Conservation (phyloP, 1,139 yeast genomes). For the Meyerozyma elateridarum region DNA sequence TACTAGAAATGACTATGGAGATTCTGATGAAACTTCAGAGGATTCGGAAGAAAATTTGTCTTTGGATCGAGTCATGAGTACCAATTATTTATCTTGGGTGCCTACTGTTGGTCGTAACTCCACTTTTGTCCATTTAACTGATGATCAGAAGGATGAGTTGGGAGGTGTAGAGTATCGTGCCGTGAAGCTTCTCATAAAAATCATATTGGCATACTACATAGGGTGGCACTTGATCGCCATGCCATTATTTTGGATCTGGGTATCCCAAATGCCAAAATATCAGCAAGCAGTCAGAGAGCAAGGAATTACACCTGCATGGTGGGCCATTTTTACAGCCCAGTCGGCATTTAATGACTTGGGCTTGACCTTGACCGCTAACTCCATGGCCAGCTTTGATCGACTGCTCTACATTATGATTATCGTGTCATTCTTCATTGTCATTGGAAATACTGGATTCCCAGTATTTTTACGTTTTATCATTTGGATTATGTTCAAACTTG, state of each 20-base stretch:
- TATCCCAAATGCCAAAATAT: slow-evolving; percentile 41
- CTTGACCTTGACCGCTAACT: slow-evolving; percentile 69
- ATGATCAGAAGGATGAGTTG: slow-evolving; percentile 83
- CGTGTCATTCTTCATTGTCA: slow-evolving; percentile 64
- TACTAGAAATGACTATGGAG: slow-evolving; percentile 13
- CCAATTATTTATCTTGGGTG: slow-evolving; percentile 77
- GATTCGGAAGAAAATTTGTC: slow-evolving; percentile 12
- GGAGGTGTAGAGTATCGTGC: slow-evolving; percentile 98
- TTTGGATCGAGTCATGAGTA: slow-evolving; percentile 31
- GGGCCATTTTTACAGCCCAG: slow-evolving; percentile 82
- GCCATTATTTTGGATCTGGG: slow-evolving; percentile 63
- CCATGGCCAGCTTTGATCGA: slow-evolving; percentile 62
- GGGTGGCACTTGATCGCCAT: slow-evolving; percentile 69
- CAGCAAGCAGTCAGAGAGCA: slow-evolving; percentile 36
- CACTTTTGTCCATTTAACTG: slow-evolving; percentile 75
- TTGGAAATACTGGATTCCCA: slow-evolving; percentile 95
- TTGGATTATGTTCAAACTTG: slow-evolving; percentile 68
- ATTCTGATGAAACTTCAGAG: slow-evolving; percentile 13
- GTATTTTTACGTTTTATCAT: slow-evolving; percentile 70
- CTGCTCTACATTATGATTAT: slow-evolving; percentile 63
- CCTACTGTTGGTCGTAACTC: slow-evolving; percentile 97
- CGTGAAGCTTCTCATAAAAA: slow-evolving; percentile 65
- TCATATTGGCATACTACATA: slow-evolving; percentile 62
- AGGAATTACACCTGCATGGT: slow-evolving; percentile 79
- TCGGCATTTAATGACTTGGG: slow-evolving; percentile 86